Base-by-base conservation (phyloP, 495 filamentous ascomycete species). In the Tricharina praecox region DNA sequence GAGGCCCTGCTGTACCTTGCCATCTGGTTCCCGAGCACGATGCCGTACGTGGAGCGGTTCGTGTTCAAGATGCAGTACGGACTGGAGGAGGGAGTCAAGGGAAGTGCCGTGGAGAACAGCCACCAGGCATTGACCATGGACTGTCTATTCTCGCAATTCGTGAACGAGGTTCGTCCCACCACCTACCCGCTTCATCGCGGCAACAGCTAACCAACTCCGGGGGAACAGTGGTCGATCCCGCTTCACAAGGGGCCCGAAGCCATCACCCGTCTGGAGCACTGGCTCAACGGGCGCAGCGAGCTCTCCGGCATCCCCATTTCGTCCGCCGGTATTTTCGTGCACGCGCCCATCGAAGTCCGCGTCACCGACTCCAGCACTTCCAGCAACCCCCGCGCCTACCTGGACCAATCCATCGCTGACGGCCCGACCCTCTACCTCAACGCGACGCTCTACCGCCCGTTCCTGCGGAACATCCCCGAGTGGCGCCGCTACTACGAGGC, bases 11-110 rank as follows among this genome's bases (percentile, higher is more conserved):
- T 97, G 7, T 86, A 80, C 38, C 51, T 87, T 1, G 71, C 79
- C 3, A 77, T 80, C 33, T 88, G 78, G 63, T 55, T 92, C 47
- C 92, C 90, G 8, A 69, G 76, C 13, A 70, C 93, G 39, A 70
- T 90, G 5, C 92, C 90, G 0, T 76, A 71, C 69, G 71, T 97
- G 26, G 90, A 97, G 62, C 85, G 83, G 79, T 83, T 93, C 63
- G 78, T 96, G 5, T 93, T 95, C 60, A 82, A 83, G 43, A 81
- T 95, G 76, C 84, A 95, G 62, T 95, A 93, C 62, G 87, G 87
- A 28, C 94, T 93, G 69, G 54, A 67, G 3, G 76, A 82, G 49
- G 77, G 80, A 21, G 66, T 64, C 2, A 68, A 70, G 35, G 82
- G 73, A 16, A 67, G 69, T 37, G 92, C 80, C 18, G 75, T 94